Base-by-base conservation (phyloP, 441 rosid genomes). In the Syzygium malaccense region DNA sequence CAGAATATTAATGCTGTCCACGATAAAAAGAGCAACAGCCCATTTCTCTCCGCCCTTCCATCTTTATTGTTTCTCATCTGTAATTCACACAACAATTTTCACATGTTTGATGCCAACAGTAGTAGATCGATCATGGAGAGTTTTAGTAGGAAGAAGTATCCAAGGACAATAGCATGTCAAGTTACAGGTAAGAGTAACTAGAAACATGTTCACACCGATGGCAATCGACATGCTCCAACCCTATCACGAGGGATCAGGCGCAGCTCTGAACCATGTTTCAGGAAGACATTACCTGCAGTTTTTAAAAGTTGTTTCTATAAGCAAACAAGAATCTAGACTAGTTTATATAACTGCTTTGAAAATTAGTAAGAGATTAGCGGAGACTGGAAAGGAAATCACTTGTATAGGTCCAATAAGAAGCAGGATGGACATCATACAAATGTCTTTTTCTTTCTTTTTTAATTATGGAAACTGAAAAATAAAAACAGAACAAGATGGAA, bases 221-320 rank as follows among this genome's bases (percentile, higher is more conserved):
- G 83, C 9, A 7, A 85, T 53, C 14, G 8, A 28, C 86, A 57
- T 37, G 87, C 93, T 94, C 99, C 99, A 85, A 98, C 99, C 89
- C 99, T 92, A 85, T 98, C 99, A 8, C 99, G 97, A 45, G 99
- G 99, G 85, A 98, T 98, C 87, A 98, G 94, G 54, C 99, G 97
- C 41, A 98, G 96, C 80, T 97, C 99, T 7, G 99, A 96, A 8
- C 99, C 99, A 91, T 98, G 99, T 91, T 97, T 98, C 89, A 98
- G 95, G 91, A 98, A 98, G 91, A 98, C 98, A 89, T 96, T 98
- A 85, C 99, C 99, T 98, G 92, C 45, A 89, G 83, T 37, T 83
- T 64, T 41, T 55, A 57, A 71, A 89, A 45, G 78, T 48, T 8
- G 71, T 87, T 19, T 55, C n/a, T 32, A 25, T 37, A 41, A 80